Evolutionary conservation across 306 rosid species (phyloP).

Genomic region (Cicer judaicum): DNA sequence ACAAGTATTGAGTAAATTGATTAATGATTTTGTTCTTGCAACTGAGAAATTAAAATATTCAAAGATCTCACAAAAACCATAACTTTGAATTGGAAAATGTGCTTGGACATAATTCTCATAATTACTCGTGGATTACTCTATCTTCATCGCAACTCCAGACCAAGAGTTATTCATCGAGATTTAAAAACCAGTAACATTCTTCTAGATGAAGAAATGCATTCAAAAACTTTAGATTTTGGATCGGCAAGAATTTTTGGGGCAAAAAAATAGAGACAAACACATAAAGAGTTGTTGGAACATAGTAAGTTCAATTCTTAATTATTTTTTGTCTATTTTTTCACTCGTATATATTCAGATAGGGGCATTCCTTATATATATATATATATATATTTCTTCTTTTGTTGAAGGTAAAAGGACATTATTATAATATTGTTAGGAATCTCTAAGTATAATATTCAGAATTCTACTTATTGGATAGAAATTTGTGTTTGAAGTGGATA

Average conservation of each 20-base stretch:
- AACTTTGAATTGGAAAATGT: slow-evolving; percentile 37
- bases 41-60: background rate
- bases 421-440: too few relatives aligned
- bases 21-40: background rate
- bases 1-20: background rate
- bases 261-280: slow-evolving; percentile 7
- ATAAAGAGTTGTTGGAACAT: slow-evolving; percentile 4
- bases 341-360: background rate
- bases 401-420: background rate
- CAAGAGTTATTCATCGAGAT: background rate
- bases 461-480: background rate
- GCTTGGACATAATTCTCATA: slow-evolving; percentile 43
- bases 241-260: slow-evolving; percentile 6
- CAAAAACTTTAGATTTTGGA: slow-evolving; percentile 8
- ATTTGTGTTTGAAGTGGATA: too few relatives aligned
- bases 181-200: slow-evolving; percentile 14
- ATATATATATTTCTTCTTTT: background rate
- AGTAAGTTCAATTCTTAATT: background rate
- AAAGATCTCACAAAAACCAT: background rate
- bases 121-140: background rate
- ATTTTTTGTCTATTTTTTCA: background rate
- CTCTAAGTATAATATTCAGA: background rate
- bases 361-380: too few relatives aligned
- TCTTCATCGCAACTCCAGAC: background rate
- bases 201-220: slow-evolving; percentile 3